Conservation (phyloP, 225 moss, liverwort and hornwort species). For the Neckera pumila region DNA sequence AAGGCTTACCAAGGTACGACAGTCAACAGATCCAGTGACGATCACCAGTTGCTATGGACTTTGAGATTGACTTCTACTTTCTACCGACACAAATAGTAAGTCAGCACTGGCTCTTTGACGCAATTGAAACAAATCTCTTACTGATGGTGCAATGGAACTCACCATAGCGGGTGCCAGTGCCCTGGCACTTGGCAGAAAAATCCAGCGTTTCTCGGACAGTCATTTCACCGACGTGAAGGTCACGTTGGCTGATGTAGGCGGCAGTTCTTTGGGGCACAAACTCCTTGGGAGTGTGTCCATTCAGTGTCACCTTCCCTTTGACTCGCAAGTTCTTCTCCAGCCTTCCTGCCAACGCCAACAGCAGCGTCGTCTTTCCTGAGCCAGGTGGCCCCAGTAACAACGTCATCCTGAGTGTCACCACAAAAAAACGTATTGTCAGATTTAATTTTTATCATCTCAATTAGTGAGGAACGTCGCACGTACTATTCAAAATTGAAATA, state of each 20-base stretch:
- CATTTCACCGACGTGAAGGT: conserved; percentile 53
- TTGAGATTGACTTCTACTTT: not conserved
- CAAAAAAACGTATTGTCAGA: not conserved
- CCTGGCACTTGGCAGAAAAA: conserved; percentile 51
- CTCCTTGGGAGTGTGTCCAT: conserved; percentile 34
- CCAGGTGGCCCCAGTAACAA: conserved; percentile 49
- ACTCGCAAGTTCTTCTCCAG: conserved; percentile 28
- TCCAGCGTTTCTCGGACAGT: conserved; percentile 45
- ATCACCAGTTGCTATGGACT: not conserved
- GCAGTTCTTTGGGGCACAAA: conserved; percentile 38
- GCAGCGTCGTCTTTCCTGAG: conserved; percentile 54
- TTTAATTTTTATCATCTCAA: not conserved
- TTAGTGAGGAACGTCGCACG: not conserved
- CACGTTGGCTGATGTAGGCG: conserved; percentile 46
- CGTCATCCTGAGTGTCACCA: conserved; percentile 28
- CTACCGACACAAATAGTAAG: not conserved
- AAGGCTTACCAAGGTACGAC: not conserved
- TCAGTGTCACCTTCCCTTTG: conserved; percentile 32
- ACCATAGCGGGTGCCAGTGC: conserved; percentile 44
- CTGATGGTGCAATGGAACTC: not conserved
- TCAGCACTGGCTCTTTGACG: not conserved
- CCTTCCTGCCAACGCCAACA: conserved; percentile 44
- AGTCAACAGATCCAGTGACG: not conserved
- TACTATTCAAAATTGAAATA: not conserved
- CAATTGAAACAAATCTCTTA: not conserved